Evolutionary conservation across 257 asterid genomes (phyloP).

Genomic region (Capsicum pubescens): DNA sequence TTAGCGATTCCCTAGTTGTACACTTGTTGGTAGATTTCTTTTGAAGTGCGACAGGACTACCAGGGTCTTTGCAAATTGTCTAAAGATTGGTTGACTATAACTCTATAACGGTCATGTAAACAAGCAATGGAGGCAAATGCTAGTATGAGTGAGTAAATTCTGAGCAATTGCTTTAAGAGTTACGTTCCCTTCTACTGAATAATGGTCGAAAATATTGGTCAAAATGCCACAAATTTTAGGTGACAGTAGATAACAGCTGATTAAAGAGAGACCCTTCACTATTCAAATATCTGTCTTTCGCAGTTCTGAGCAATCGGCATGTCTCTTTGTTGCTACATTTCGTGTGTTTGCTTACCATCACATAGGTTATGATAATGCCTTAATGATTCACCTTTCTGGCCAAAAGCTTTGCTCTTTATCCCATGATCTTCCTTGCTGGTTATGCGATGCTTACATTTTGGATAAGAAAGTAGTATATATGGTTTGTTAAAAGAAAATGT

Average conservation of each 20-base stretch:
- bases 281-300: background rate
- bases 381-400: constrained; percentile 3
- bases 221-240: background rate
- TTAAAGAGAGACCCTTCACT: constrained; percentile 7
- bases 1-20: background rate
- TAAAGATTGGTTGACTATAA: background rate
- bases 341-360: background rate
- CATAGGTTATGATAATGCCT: background rate
- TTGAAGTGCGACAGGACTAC: background rate
- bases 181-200: background rate
- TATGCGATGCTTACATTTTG: background rate
- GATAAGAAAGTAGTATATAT: background rate
- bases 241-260: background rate
- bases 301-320: background rate
- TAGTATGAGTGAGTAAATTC: background rate
- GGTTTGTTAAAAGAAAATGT: background rate
- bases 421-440: background rate
- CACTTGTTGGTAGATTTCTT: background rate
- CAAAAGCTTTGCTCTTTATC: background rate
- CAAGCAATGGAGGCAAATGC: background rate
- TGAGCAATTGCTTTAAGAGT: background rate
- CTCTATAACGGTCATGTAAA: background rate
- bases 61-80: background rate
- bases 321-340: background rate
- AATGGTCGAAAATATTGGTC: background rate